Evolutionary conservation across 164 flowering plant genomes (phyloP).

Genomic region (Piper betle): DNA sequence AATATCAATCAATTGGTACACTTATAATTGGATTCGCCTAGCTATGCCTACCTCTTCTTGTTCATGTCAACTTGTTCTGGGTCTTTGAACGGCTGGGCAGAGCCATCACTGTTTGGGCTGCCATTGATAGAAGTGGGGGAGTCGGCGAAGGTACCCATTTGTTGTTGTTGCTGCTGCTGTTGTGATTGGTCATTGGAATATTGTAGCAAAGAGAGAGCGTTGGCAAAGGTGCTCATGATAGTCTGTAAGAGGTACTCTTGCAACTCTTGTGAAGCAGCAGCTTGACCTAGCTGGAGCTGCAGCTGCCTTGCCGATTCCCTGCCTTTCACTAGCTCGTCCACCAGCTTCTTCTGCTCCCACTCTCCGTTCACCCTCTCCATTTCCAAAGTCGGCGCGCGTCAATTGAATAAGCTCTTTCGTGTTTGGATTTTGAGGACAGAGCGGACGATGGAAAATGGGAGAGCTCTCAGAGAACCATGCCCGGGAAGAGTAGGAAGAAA

Average conservation of each 20-base stretch:
- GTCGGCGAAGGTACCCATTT: slow-evolving; percentile 12
- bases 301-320: slow-evolving; percentile 35
- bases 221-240: slow-evolving; percentile 33
- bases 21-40: slow-evolving; percentile 3
- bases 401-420: too few species aligned
- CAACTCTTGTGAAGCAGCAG: slow-evolving; percentile 17
- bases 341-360: slow-evolving; percentile 20
- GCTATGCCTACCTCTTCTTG: slow-evolving; percentile 25
- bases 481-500: too few species aligned
- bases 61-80: slow-evolving; percentile 14
- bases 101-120: slow-evolving; percentile 47
- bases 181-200: not conserved
- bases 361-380: slow-evolving; percentile 24
- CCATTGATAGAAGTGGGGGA: slow-evolving; percentile 51
- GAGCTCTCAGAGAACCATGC: too few species aligned
- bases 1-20: not conserved
- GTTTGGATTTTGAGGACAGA: too few species aligned
- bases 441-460: too few species aligned
- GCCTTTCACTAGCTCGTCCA: slow-evolving; percentile 48
- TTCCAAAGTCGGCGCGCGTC: too few species aligned
- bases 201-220: slow-evolving; percentile 28
- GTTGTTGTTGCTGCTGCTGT: not conserved
- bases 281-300: slow-evolving; percentile 20
- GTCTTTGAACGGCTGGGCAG: slow-evolving; percentile 5
- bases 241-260: slow-evolving; percentile 21